Conservation (phyloP, 2,329 filamentous ascomycete genomes). For the Bretziella fagacearum region DNA sequence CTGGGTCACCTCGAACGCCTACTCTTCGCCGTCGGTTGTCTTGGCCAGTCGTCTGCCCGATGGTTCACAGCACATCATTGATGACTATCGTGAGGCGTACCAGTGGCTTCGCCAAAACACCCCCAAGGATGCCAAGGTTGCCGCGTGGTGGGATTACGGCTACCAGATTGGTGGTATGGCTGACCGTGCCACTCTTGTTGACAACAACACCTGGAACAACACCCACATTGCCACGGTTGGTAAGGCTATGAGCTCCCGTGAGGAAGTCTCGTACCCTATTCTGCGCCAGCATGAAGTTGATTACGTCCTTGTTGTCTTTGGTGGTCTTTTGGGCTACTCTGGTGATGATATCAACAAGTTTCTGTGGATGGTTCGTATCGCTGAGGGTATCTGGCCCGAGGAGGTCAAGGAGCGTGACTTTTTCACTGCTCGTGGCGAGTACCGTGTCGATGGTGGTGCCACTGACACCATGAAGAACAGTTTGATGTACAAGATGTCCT, state of each 20-base stretch:
- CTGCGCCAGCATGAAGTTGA: slow-evolving; percentile 98
- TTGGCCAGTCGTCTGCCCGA: slow-evolving; percentile 83
- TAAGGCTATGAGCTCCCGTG: slow-evolving; percentile 94
- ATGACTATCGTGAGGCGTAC: slow-evolving; percentile 97
- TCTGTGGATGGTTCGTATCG: slow-evolving; percentile 98
- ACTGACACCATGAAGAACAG: slow-evolving; percentile 98
- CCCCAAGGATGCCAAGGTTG: slow-evolving; percentile 84
- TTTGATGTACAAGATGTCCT: slow-evolving; percentile 99
- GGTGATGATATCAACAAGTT: slow-evolving; percentile 99
- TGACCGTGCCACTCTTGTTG: slow-evolving; percentile 86
- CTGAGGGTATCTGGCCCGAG: slow-evolving; percentile 98
- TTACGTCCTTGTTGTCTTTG: slow-evolving; percentile 95
- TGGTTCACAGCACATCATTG: slow-evolving; percentile 94
- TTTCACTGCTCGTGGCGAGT: slow-evolving; percentile 87
- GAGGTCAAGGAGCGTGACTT: slow-evolving; percentile 95
- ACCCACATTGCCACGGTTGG: slow-evolving; percentile 98
- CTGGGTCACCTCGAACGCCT: slow-evolving; percentile 98
- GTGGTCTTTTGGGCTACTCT: slow-evolving; percentile 87
- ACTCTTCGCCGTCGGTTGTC: slow-evolving; percentile 94
- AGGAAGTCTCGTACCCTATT: slow-evolving; percentile 97
- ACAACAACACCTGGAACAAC: slow-evolving; percentile 99
- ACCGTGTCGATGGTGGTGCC: slow-evolving; percentile 81
- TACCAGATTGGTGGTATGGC: slow-evolving; percentile 99
- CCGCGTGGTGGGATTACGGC: slow-evolving; percentile 99
- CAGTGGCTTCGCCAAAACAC: slow-evolving; percentile 99